These are phyloP conservation scores for Xylaria sp. DNA, from an alignment of 2,329 filamentous ascomycete species.

Conservation along the genomic window DNA sequence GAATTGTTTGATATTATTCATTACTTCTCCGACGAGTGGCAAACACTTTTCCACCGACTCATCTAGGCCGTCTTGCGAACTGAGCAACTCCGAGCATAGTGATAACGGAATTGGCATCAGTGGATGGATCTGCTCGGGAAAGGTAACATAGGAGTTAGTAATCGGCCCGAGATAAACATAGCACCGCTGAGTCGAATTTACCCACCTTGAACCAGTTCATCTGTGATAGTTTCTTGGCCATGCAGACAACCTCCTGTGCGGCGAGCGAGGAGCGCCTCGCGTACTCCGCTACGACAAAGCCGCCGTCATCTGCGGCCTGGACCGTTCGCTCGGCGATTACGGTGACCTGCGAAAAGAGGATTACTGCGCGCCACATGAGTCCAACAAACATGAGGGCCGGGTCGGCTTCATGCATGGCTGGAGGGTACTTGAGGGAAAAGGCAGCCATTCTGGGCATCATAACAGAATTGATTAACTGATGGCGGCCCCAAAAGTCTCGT, in stretches of 20 bases:
- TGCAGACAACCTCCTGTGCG: constrained; percentile 23
- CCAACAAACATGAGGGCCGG: constrained; percentile 22
- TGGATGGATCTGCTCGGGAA: constrained; percentile 14
- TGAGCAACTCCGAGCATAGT: constrained; percentile 24
- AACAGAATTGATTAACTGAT: constrained; percentile 17
- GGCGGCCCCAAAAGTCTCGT: constrained; percentile 23
- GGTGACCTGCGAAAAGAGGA: constrained; percentile 21
- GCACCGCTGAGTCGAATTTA: not conserved
- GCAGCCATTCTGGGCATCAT: constrained; percentile 24
- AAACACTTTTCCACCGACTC: constrained; percentile 19
- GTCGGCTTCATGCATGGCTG: constrained; percentile 20
- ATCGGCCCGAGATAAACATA: not conserved
- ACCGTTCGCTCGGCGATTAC: constrained; percentile 13
- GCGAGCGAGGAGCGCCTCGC: constrained; percentile 22
- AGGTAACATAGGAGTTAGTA: not conserved
- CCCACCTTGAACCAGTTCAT: constrained; percentile 29
- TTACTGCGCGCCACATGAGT: constrained; percentile 24
- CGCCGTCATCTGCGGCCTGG: constrained; percentile 18
- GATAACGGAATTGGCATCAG: constrained; percentile 26
- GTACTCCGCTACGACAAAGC: constrained; percentile 22
- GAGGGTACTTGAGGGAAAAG: constrained; percentile 21
- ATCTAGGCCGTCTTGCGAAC: constrained; percentile 15
- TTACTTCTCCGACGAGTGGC: constrained; percentile 13
- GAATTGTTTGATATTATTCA: constrained; percentile 25
- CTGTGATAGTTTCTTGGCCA: constrained; percentile 20